Conservation (phyloP, 1,139 yeast genomes). For the Scheffersomyces segobiensis region DNA sequence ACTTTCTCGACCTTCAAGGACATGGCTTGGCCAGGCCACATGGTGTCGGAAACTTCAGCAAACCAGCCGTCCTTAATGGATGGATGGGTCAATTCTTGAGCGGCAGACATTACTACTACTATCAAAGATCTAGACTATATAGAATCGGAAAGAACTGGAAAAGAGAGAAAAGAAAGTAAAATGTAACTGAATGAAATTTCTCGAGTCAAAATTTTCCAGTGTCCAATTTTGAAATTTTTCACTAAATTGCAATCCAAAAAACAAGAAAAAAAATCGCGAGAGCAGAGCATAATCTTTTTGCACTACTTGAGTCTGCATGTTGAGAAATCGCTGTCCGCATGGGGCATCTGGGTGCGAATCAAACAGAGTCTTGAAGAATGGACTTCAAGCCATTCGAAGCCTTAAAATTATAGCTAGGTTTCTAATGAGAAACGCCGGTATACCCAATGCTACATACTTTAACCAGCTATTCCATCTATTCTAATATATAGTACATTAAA, state of each 20-base stretch:
- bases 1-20: conserved; percentile 78
- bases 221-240: background rate
- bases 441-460: no score
- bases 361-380: background rate
- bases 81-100: conserved; percentile 63
- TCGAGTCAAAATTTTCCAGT: background rate
- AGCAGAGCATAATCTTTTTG: background rate
- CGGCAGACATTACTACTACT: conserved; percentile 6
- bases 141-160: background rate
- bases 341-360: background rate
- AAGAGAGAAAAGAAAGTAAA: background rate
- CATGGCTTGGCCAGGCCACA: conserved; percentile 98
- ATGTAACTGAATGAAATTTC: background rate
- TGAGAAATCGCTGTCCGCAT: background rate
- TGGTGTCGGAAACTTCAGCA: conserved; percentile 80
- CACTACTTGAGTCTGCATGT: background rate
- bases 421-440: no score
- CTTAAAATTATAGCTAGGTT: no score
- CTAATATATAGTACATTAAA: background rate
- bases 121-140: background rate
- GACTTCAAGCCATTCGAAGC: no score
- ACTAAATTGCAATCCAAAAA: background rate
- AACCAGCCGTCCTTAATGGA: conserved; percentile 86
- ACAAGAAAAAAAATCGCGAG: background rate
- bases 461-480: background rate